Percentiles rank a stretch among this genome's conserved stretches.
These are phyloP conservation scores for Pseudonitzschia pungens DNA, from an alignment of 108 stramenopile species.

Conservation along the genomic window DNA sequence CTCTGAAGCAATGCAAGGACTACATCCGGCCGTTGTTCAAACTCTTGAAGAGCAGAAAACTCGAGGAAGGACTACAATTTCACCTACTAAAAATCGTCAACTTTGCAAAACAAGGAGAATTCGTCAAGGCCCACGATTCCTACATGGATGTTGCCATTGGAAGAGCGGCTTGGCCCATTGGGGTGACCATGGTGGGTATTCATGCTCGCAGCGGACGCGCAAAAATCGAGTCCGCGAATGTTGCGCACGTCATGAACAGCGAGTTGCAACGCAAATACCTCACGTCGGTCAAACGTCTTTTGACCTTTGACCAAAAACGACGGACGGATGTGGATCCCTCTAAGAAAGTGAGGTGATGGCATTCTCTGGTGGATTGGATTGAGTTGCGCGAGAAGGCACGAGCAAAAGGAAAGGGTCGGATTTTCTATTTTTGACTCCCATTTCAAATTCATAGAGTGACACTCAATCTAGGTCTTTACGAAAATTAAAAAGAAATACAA, in stretches of 20 bases:
- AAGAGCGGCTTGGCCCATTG: constrained; percentile 98
- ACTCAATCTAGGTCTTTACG: too few relatives aligned
- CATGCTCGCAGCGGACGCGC: constrained; percentile 94
- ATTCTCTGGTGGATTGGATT: neutral
- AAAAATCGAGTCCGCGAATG: constrained; percentile 91
- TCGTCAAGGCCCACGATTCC: constrained; percentile 92
- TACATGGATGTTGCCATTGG: constrained; percentile 96
- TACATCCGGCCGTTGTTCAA: constrained; percentile 94
- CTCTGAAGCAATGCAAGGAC: constrained; percentile 94
- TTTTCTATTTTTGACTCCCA: too few relatives aligned
- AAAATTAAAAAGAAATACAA: too few relatives aligned
- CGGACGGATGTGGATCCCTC: constrained; percentile 76
- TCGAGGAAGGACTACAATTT: constrained; percentile 52
- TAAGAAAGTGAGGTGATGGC: constrained; percentile 67
- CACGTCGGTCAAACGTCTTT: constrained; percentile 94
- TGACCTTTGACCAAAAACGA: constrained; percentile 91
- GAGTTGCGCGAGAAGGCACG: too few relatives aligned
- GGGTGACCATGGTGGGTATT: constrained; percentile 98
- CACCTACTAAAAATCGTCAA: constrained; percentile 85
- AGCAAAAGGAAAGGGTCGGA: too few relatives aligned
- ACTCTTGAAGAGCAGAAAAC: constrained; percentile 60
- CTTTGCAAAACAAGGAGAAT: constrained; percentile 88
- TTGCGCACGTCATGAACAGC: constrained; percentile 96
- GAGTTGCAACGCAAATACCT: constrained; percentile 95
- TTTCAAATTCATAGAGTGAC: too few relatives aligned